Evolutionary conservation across 257 asterid genomes (phyloP).

Genomic region (Hygrophila difformis): DNA sequence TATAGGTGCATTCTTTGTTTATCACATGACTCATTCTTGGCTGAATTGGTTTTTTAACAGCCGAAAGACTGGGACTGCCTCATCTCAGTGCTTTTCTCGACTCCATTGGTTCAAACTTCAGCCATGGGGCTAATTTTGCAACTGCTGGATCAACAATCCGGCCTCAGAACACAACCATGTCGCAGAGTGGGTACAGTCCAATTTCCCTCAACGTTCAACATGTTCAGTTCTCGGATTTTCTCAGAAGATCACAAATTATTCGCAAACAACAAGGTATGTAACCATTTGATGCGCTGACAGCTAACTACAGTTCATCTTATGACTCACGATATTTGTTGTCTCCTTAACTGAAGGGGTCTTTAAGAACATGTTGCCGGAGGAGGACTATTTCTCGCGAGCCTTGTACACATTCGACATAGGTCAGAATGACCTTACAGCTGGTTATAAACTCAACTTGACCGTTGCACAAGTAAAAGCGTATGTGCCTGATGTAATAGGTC

Average conservation of each 20-base stretch:
- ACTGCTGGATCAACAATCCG: constrained; percentile 86
- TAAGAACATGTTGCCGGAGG: constrained; percentile 34
- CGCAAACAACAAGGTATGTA: constrained; percentile 33
- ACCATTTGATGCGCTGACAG: neutral
- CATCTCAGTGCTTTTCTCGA: constrained; percentile 65
- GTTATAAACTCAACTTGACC: constrained; percentile 58
- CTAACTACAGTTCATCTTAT: too few species aligned
- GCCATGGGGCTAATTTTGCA: constrained; percentile 82
- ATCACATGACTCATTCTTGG: neutral
- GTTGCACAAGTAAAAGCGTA: constrained; percentile 58
- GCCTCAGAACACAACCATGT: constrained; percentile 62
- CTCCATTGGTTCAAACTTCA: constrained; percentile 68
- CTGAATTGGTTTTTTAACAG: constrained; percentile 23
- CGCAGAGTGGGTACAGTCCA: constrained; percentile 76
- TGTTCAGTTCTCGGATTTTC: constrained; percentile 49
- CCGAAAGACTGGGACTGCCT: constrained; percentile 48
- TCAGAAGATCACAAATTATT: constrained; percentile 41
- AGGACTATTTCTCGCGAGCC: constrained; percentile 36
- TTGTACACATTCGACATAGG: constrained; percentile 74
- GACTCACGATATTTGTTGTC: neutral
- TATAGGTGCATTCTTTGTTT: neutral
- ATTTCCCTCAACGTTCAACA: constrained; percentile 59
- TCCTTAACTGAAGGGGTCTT: constrained; percentile 25
- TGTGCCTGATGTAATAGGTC: constrained; percentile 54
- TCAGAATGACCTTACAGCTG: constrained; percentile 79